Conservation (phyloP, 1,284 basidiomycete genomes). For the Spongispora temasekensis region DNA sequence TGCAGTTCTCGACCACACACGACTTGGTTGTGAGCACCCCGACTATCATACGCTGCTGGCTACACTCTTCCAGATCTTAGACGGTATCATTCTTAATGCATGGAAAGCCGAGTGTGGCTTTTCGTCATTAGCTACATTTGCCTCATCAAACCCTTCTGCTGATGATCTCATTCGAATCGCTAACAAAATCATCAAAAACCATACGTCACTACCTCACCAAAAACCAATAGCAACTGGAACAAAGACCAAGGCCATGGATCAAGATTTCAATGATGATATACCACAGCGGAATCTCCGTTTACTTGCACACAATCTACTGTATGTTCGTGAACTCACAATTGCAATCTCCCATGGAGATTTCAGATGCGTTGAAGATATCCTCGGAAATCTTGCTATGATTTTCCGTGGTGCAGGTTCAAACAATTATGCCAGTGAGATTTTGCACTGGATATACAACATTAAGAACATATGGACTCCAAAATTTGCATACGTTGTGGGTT, state of each 20-base stretch:
- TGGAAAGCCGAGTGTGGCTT: neutral
- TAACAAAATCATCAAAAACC: neutral
- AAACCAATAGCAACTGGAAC: neutral
- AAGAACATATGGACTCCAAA: conserved; percentile 30
- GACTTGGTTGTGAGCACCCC: neutral
- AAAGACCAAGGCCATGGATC: neutral
- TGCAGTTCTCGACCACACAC: neutral
- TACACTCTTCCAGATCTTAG: neutral
- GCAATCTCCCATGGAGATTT: conserved; percentile 33
- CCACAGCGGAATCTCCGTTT: conserved; percentile 19
- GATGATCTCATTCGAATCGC: neutral
- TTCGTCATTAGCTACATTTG: neutral
- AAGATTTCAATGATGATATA: neutral
- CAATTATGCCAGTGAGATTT: conserved; percentile 35
- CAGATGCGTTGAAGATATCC: conserved; percentile 32
- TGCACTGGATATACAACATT: conserved; percentile 30
- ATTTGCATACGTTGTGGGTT: conserved; percentile 19
- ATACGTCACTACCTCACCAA: neutral
- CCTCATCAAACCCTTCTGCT: neutral
- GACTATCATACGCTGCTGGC: neutral
- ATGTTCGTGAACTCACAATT: conserved; percentile 22
- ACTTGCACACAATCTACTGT: conserved; percentile 27
- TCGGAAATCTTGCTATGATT: conserved; percentile 26
- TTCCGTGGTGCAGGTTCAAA: conserved; percentile 32
- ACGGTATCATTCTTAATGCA: neutral